Base-by-base conservation (phyloP, 306 rosid genomes). In the Inga laurina region DNA sequence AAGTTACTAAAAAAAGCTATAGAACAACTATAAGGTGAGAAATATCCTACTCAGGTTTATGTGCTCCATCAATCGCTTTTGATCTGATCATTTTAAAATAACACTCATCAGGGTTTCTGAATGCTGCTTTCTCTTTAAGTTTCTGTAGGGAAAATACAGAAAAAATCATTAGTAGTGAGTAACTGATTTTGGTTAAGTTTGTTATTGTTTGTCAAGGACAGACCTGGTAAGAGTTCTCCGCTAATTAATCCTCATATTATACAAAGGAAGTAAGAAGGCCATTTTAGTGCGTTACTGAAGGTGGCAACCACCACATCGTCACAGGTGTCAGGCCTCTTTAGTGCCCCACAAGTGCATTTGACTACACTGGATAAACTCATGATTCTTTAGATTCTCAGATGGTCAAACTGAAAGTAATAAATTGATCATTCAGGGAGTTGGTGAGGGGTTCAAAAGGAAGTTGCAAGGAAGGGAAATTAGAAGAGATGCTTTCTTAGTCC, bases 91-190 rank as follows among this genome's bases (percentile, higher is more conserved):
- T 95, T 88, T 87, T 92, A 81, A 93, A 95, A 90, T 91, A 84
- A 83, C 93, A 95, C 68, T 95, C 99, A 87, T 95, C 98, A 16
- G 91, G 86, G 64, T 92, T 92, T 69, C 90, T 88, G 66, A 83
- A 87, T 15, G 93, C 90, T 0, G 97, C 98, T 80, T 90, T 95
- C 83, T 92, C 93, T 84, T 76, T 90, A 77, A 95, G 99, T 82
- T 30, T 93, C 98, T 93, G 91, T 4, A 24, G 24, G 51, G 65
- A 51, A 74, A 80, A 80, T 21, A 82, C 22, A 72, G 4, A 56
- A 66, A 78, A 18, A 35, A 22, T 2, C 34, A 2, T 59, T 7
- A 59, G 66, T 59, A 59, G 24, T 54, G 21, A 19, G 62, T 21
- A 56, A 8, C 27, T 56, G 27, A 56, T 1, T 10, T 21, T 56